Base-by-base conservation (phyloP, 164 flowering plant genomes). In the Nymphaea colorata region DNA sequence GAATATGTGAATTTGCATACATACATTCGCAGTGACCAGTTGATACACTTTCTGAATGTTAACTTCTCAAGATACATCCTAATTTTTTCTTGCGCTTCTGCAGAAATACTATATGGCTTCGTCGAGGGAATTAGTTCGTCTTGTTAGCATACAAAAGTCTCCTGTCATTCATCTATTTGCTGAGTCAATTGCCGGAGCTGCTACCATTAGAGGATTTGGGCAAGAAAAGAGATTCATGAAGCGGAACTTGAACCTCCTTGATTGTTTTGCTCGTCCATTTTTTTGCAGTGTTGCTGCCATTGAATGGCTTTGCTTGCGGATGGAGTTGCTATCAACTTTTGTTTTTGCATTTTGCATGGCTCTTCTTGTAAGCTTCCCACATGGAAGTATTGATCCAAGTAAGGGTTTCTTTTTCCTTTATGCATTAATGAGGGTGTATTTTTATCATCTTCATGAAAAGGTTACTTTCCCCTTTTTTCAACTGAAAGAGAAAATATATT, bases 31-130 rank as follows among this genome's bases (percentile, higher is more conserved):
- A 25, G 0, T 25, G 36, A 25, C 36, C 36, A 25, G 36, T 25
- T 25, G 36, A 25, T 25, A 25, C 36, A 25, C 36, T 25, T 25
- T 25, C 1, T 25, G 36, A 25, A 25, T 25, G 36, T 25, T 25
- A 25, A 25, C 36, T 25, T 25, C 36, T 25, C 36, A 25, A 25
- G 36, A 25, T 25, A 25, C 36, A 25, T 25, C 0, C 36, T 25
- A 25, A 25, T 25, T 25, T 25, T 25, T 25, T 25, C 36, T 25
- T 68, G 55, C 44, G 57, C 53, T 61, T 72, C 17, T 42, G 25
- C 94, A 94, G 99, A 90, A 92, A 83, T 94, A 94, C 77, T 93
- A 93, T 74, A 91, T 93, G 95, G 95, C 98, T 67, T 89, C 98
- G 66, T 88, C 96, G 61, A 82, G 99, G 75, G 99, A 94, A 80